Evolutionary conservation across 768 basidiomycete species (phyloP).

Genomic region (Leccinum imitatum): DNA sequence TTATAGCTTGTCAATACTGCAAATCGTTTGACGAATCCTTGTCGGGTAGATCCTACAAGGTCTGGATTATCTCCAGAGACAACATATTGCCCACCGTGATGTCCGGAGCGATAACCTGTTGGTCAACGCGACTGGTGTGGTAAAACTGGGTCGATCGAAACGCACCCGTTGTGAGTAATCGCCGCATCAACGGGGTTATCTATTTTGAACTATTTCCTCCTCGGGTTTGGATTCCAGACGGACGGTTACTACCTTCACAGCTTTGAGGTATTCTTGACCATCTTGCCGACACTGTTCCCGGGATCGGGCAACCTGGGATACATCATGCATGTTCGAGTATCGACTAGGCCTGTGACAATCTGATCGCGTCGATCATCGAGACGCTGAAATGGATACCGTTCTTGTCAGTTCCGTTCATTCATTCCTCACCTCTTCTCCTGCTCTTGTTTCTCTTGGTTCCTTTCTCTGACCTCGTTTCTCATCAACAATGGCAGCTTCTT

Average conservation of each 20-base stretch:
- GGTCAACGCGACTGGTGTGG: constrained; percentile 62
- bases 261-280: constrained; percentile 79
- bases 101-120: constrained; percentile 82
- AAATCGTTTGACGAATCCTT: neutral
- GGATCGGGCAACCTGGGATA: constrained; percentile 65
- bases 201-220: constrained; percentile 69
- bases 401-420: constrained; percentile 27
- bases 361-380: constrained; percentile 23
- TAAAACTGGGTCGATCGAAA: constrained; percentile 61
- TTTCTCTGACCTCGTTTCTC: neutral
- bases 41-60: constrained; percentile 57
- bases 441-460: neutral
- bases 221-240: constrained; percentile 69
- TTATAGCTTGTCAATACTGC: neutral
- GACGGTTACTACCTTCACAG: constrained; percentile 77
- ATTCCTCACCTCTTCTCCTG: neutral
- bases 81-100: constrained; percentile 78
- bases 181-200: constrained; percentile 44
- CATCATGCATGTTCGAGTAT: constrained; percentile 55
- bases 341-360: constrained; percentile 46
- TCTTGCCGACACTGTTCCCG: constrained; percentile 62
- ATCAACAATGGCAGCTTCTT: constrained; percentile 35
- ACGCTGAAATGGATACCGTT: constrained; percentile 33
- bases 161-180: too few species aligned
- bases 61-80: constrained; percentile 61